Evolutionary conservation across 23 red algal genomes (phyloP), one percentile per base, ranked within the genome.

Genomic region (Agarophyton chilense): DNA sequence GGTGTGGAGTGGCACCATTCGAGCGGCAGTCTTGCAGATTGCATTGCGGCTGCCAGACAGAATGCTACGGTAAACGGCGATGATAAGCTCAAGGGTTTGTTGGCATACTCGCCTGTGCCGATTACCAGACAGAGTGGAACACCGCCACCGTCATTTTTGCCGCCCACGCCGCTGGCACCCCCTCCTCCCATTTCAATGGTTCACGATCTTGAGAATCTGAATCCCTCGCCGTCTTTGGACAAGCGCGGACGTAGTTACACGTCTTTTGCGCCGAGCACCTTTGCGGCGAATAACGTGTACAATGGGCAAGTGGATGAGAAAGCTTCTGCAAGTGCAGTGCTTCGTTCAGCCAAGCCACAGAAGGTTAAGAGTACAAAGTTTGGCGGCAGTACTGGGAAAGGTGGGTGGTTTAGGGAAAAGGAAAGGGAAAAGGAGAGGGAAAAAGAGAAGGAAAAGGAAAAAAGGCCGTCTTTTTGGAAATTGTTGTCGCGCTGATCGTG

Each of bases 401-500:
- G 52, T 17, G 53, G 52, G 13, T 61, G 52, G 79, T 60, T 65
- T 24, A 12, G 52, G 22, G 79, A 47, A 35, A 60, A 61, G 79
- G 77, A 57, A 14, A 25, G 56, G 56, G 79, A 65, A 47, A 41
- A 29, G 18, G 55, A 83, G 14, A 12, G 52, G 22, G 79, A 47
- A 35, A 60, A 61, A 56, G 77, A 57, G 32, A 25, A 38, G 56
- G 79, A 65, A 47, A 41, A 29, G 18, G 55, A 83, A 3, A 83
- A 83, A 26, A 60, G 24, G 52, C 61, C 79, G 56, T 63, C 61
- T 31, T 83, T 83, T 61, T 65, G 79, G 54, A 83, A 83, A n/a
- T 26, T 83, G 36, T 28, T 83, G 52, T 63, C 79, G 12, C 79
- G 79, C 39, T 83, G 79, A 80, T 12, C 7, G 44, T 12, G 44